Evolutionary conservation across 306 rosid genomes (phyloP).

Genomic region (Cucumis hystrix): DNA sequence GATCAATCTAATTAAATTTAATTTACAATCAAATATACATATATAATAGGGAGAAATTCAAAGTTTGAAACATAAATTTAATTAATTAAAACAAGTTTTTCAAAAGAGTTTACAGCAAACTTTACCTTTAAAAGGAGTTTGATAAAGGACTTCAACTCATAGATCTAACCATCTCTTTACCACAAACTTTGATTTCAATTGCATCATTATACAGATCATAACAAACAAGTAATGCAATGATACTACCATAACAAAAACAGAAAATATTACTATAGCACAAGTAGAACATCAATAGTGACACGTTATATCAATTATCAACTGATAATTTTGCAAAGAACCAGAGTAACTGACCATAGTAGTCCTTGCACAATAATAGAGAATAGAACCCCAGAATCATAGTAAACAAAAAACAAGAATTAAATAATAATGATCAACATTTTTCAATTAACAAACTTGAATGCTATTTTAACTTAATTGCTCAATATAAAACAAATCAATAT

Average conservation of each 20-base stretch:
- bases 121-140: too few relatives aligned
- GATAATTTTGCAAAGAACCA: not conserved
- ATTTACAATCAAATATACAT: too few relatives aligned
- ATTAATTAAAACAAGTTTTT: too few relatives aligned
- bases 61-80: too few relatives aligned
- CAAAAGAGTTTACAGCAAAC: too few relatives aligned
- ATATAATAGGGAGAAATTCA: too few relatives aligned
- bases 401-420: not conserved
- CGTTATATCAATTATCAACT: not conserved
- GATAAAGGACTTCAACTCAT: too few relatives aligned
- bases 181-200: too few relatives aligned
- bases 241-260: not conserved
- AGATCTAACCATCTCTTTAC: too few relatives aligned
- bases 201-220: not conserved
- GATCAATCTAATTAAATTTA: too few relatives aligned
- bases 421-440: not conserved
- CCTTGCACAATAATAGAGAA: not conserved
- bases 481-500: constrained; percentile 14
- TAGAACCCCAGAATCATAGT: not conserved
- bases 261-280: not conserved
- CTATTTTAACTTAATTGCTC: constrained; percentile 17
- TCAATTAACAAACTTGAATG: constrained; percentile 4
- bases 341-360: not conserved
- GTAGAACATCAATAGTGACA: not conserved
- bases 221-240: not conserved